These are phyloP conservation scores for Golubevia sp. DNA, from an alignment of 1,284 basidiomycete genomes.

Conservation along the genomic window DNA sequence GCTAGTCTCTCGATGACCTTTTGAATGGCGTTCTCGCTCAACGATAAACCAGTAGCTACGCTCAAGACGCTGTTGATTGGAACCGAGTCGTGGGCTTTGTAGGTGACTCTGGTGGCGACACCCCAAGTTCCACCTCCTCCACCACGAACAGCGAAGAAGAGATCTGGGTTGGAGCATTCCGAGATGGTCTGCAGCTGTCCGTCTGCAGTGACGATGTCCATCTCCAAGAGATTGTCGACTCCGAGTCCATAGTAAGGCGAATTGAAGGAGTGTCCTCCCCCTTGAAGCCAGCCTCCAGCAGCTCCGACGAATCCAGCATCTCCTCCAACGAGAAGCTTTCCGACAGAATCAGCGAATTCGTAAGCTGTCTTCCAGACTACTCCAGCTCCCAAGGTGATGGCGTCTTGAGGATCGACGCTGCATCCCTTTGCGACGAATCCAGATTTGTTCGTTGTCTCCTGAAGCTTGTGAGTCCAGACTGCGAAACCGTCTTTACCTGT, in stretches of 20 bases:
- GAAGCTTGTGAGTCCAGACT: neutral
- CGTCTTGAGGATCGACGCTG: neutral
- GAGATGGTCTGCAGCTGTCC: neutral
- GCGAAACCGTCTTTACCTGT: neutral
- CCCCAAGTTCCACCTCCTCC: constrained; percentile 1
- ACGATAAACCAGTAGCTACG: neutral
- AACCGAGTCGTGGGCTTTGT: neutral
- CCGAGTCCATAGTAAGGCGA: neutral
- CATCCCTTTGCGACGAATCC: neutral
- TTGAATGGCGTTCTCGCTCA: neutral
- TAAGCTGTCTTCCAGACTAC: neutral
- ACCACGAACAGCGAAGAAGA: constrained; percentile 1
- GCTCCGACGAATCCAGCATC: neutral
- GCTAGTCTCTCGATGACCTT: neutral
- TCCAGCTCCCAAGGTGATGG: neutral
- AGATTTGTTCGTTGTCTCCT: neutral
- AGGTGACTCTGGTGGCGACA: constrained; percentile 1
- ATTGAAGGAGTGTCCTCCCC: neutral
- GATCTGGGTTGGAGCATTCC: neutral
- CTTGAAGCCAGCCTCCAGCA: neutral
- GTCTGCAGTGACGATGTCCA: neutral
- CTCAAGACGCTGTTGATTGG: neutral
- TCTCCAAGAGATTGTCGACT: neutral
- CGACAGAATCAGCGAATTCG: neutral
- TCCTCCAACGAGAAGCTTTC: neutral